A percentile compares a stretch with the other conserved stretches of the same genome.
These are phyloP conservation scores for Akebia trifoliata DNA, from an alignment of 164 flowering plant genomes.

Conservation along the genomic window DNA sequence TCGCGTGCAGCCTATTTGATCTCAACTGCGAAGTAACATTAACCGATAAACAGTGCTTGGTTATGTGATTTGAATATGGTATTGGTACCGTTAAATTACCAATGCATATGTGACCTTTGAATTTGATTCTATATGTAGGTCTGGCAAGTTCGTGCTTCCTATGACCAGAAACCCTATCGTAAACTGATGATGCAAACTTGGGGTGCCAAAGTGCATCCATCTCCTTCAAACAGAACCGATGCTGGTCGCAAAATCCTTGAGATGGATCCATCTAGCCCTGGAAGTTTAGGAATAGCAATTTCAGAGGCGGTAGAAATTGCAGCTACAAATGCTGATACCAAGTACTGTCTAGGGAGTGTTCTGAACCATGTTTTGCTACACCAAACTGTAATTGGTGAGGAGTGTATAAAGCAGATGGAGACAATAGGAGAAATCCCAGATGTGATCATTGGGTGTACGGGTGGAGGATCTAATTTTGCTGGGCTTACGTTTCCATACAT, in stretches of 20 bases:
- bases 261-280: constrained; percentile 74
- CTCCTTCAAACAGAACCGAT: constrained; percentile 76
- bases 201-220: constrained; percentile 97
- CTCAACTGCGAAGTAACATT: constrained; percentile 69
- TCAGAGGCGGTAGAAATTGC: constrained; percentile 97
- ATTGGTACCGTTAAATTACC: neutral
- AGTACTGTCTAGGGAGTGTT: constrained; percentile 92
- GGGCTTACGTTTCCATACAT: constrained; percentile 90
- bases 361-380: constrained; percentile 91
- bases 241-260: constrained; percentile 65
- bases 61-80: neutral
- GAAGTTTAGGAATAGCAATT: constrained; percentile 91
- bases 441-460: constrained; percentile 89
- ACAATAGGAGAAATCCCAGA: constrained; percentile 87
- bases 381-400: constrained; percentile 94
- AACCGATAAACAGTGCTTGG: neutral
- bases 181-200: constrained; percentile 96
- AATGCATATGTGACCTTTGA: constrained; percentile 1
- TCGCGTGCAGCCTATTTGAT: constrained; percentile 73
- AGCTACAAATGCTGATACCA: constrained; percentile 61
- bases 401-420: constrained; percentile 90
- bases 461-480: constrained; percentile 92
- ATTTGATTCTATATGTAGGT: constrained; percentile 40
- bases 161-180: constrained; percentile 89
- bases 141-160: constrained; percentile 98